Evolutionary conservation across 306 rosid genomes (phyloP).

Genomic region (Vigna radiata): DNA sequence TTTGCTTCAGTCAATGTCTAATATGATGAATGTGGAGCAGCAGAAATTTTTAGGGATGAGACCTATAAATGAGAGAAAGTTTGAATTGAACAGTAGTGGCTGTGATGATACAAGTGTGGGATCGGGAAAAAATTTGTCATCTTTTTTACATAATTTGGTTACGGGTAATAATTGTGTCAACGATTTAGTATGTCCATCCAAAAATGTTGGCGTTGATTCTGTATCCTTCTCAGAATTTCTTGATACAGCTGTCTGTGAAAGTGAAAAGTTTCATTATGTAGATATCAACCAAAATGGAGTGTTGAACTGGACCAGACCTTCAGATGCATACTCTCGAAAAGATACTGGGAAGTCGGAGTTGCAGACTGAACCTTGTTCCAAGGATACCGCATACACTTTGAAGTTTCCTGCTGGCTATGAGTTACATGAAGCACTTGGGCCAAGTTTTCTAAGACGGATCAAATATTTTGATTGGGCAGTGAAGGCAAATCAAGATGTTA

Average conservation of each 20-base stretch:
- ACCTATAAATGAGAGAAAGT: slow-evolving; percentile 50
- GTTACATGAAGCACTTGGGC: slow-evolving; percentile 96
- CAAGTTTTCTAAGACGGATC: slow-evolving; percentile 67
- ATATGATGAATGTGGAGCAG: slow-evolving; percentile 53
- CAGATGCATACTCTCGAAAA: slow-evolving; percentile 52
- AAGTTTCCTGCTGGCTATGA: slow-evolving; percentile 96
- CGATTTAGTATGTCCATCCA: slow-evolving; percentile 47
- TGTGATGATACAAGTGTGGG: slow-evolving; percentile 57
- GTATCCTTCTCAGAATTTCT: slow-evolving; percentile 53
- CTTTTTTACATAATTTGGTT: slow-evolving; percentile 44
- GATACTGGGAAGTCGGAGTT: slow-evolving; percentile 47
- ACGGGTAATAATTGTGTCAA: slow-evolving; percentile 36
- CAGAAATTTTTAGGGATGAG: slow-evolving; percentile 52
- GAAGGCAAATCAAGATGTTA: slow-evolving; percentile 55
- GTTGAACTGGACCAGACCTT: slow-evolving; percentile 46
- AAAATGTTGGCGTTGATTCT: slow-evolving; percentile 51
- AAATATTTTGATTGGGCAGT: slow-evolving; percentile 55
- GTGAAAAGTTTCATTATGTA: slow-evolving; percentile 43
- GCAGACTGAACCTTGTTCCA: slow-evolving; percentile 37
- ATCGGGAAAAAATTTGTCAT: slow-evolving; percentile 41
- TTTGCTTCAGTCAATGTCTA: slow-evolving; percentile 54
- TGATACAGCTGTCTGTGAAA: slow-evolving; percentile 56
- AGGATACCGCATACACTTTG: slow-evolving; percentile 54
- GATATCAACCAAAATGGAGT: slow-evolving; percentile 48
- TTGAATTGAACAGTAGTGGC: slow-evolving; percentile 56